Evolutionary conservation across 192 early-diverging fungal species (phyloP).

Genomic region (Phycomyces blakesleeanus): DNA sequence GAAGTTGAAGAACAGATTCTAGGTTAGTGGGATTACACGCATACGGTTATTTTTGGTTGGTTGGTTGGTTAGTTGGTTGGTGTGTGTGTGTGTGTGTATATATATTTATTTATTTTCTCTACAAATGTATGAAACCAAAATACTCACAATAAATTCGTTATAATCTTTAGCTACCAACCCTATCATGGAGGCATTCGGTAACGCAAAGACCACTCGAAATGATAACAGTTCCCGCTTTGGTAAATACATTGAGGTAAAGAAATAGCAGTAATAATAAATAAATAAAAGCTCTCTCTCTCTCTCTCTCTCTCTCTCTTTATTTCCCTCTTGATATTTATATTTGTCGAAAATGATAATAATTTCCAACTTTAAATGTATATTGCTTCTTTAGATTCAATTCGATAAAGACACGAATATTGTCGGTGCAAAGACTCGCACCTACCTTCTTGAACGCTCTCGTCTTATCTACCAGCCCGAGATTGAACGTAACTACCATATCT

Average conservation of each 20-base stretch:
- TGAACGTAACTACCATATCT: slow-evolving; percentile 99
- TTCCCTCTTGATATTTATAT: too few relatives aligned
- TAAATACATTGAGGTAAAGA: slow-evolving; percentile 85
- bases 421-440: slow-evolving; percentile 93
- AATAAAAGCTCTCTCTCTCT: too few relatives aligned
- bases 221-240: slow-evolving; percentile 98
- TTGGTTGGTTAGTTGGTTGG: too few relatives aligned
- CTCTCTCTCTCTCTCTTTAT: too few relatives aligned
- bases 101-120: too few relatives aligned
- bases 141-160: neutral
- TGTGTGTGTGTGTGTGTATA: too few relatives aligned
- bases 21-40: slow-evolving; percentile 26
- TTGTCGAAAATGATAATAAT: too few relatives aligned
- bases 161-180: slow-evolving; percentile 83
- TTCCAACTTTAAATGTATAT: too few relatives aligned
- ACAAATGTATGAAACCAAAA: too few relatives aligned
- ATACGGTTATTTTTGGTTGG: too few relatives aligned
- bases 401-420: slow-evolving; percentile 79
- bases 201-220: slow-evolving; percentile 98
- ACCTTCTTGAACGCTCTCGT: slow-evolving; percentile 93
- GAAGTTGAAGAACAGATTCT: slow-evolving; percentile 79
- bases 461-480: slow-evolving; percentile 89
- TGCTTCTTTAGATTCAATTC: slow-evolving; percentile 91
- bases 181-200: slow-evolving; percentile 99
- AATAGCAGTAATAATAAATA: too few relatives aligned